Conservation (phyloP, 257 asterid genomes). For the Rhazya stricta region DNA sequence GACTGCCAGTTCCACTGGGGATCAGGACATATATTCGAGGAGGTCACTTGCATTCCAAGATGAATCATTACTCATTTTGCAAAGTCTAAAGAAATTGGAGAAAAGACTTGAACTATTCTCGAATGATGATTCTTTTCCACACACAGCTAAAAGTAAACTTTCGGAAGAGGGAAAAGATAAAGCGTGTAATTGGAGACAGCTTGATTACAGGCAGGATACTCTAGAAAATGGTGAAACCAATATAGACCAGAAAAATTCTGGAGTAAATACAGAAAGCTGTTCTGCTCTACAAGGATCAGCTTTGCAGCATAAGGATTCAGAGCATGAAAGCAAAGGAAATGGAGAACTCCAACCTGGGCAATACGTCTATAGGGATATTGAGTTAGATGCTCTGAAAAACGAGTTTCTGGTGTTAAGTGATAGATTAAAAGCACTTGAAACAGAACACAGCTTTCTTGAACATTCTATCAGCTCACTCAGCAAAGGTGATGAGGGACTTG, state of each 20-base stretch:
- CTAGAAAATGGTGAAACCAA: slow-evolving; percentile 25
- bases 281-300: slow-evolving; percentile 15
- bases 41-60: slow-evolving; percentile 30
- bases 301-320: slow-evolving; percentile 6
- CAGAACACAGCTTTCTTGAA: slow-evolving; percentile 41
- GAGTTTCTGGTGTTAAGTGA: slow-evolving; percentile 39
- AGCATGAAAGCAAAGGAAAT: slow-evolving; percentile 17
- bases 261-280: slow-evolving; percentile 13
- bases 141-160: slow-evolving; percentile 16
- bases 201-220: slow-evolving; percentile 7
- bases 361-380: slow-evolving; percentile 19
- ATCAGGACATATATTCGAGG: slow-evolving; percentile 10
- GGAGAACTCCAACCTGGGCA: slow-evolving; percentile 15
- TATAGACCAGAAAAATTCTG: slow-evolving; percentile 8
- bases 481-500: slow-evolving; percentile 45
- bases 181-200: slow-evolving; percentile 16
- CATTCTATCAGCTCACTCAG: slow-evolving; percentile 40
- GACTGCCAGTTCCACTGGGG: slow-evolving; percentile 14
- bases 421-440: slow-evolving; percentile 44
- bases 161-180: slow-evolving; percentile 23
- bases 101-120: slow-evolving; percentile 32
- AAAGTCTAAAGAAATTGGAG: slow-evolving; percentile 37
- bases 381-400: slow-evolving; percentile 25
- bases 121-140: slow-evolving; percentile 19
- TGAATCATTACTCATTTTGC: slow-evolving; percentile 37